Base-by-base conservation (phyloP, 176 grass and related monocot genomes). In the Dactylis glomerata region DNA sequence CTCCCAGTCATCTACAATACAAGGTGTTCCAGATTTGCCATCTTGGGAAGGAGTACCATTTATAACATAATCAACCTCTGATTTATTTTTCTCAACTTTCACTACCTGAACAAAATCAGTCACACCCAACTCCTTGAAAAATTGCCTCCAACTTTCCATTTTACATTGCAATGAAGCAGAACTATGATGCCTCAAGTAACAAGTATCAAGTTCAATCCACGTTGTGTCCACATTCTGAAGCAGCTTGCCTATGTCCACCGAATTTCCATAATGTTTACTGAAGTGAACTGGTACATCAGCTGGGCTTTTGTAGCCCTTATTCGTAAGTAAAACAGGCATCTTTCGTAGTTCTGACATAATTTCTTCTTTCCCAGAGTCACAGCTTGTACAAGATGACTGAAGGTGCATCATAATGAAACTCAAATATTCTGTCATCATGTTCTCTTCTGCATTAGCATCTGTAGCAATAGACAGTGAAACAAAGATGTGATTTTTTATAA, bases 71-170 rank as follows among this genome's bases (percentile, higher is more conserved):
- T 24, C 51, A 73, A 52, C 23, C 12, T 80, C 57, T 27, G 68
- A 31, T 67, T 61, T 36, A 32, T 42, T 71, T 36, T 81, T 89
- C 79, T 75, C 34, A 80, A 86, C 73, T 65, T 57, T 24, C 73
- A 77, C 78, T 72, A 93, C 77, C 71, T 74, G 85, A 22, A 93
- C 86, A 77, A 93, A 93, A 85, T 93, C 91, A 75, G 91, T 93
- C 45, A 88, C 73, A 45, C 88, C 91, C 40, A 90, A 70, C 56
- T 83, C 49, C 56, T 83, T 58, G 20, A 93, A 78, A 80, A 93
- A 93, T 58, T 88, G 82, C 46, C 91, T 89, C 88, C 91, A 93
- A 32, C 45, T 41, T 54, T 49, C 76, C 61, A 42, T 2, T 38
- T 72, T 57, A n/a, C 76, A 37, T 82, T 75, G 82, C 46, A 85